A percentile compares a stretch with the other conserved stretches of the same genome.
These are phyloP conservation scores for Fusarium guadeloupense DNA, from an alignment of 2,329 filamentous ascomycete genomes.

Conservation along the genomic window DNA sequence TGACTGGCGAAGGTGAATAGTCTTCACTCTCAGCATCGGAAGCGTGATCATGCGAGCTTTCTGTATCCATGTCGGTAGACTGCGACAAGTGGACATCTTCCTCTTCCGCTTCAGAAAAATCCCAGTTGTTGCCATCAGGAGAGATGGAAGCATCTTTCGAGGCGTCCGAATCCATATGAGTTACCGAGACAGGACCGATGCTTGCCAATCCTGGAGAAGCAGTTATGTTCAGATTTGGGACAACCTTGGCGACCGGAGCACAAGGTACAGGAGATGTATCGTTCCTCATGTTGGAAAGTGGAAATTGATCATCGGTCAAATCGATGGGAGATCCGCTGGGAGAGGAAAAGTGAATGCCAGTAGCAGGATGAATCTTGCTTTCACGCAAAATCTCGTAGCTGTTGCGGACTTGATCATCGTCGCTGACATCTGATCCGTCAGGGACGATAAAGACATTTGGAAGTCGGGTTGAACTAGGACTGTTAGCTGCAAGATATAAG, in stretches of 20 bases:
- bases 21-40: conserved; percentile 11
- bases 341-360: conserved; percentile 2
- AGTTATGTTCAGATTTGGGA: not conserved
- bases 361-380: conserved; percentile 44
- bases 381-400: conserved; percentile 41
- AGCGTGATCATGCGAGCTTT: conserved; percentile 10
- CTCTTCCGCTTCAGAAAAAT: conserved; percentile 12
- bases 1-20: not conserved
- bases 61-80: conserved; percentile 33
- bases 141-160: conserved; percentile 5
- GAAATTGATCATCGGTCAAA: conserved; percentile 37
- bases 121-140: not conserved
- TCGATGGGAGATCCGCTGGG: conserved; percentile 29
- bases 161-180: not conserved
- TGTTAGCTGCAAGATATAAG: conserved; percentile 20
- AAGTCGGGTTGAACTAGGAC: conserved; percentile 38
- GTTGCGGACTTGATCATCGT: conserved; percentile 42
- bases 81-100: conserved; percentile 14
- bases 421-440: conserved; percentile 51
- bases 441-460: conserved; percentile 54
- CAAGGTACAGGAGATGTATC: conserved; percentile 6
- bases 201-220: not conserved
- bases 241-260: not conserved
- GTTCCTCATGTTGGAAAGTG: conserved; percentile 19
- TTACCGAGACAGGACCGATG: not conserved